Evolutionary conservation across 2,329 filamentous ascomycete genomes (phyloP), one percentile per base, ranked within the genome.

Genomic region (Beauveria australis): DNA sequence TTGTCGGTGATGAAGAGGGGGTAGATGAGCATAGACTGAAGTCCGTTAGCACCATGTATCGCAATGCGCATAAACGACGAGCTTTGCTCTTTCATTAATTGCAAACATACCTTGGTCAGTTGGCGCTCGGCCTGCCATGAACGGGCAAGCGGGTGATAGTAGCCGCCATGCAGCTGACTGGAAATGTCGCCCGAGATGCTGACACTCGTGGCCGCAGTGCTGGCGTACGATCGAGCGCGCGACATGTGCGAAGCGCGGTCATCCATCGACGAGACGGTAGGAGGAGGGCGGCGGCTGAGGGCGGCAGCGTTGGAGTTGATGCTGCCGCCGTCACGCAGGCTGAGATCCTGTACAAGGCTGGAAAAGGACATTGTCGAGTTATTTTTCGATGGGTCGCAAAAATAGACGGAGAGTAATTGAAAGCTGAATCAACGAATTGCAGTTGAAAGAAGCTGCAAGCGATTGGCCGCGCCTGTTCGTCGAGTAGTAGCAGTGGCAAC

Each of bases 1-100:
- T 90, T 85, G 75, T 99, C 94, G 69, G 94, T 96, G 66, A 99
- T 85, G 79, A 99, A 99, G 66, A 99, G 83, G 14, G 94, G 94
- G 76, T 95, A 97, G 70, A 99, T 97, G 69, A 99, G 88, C 94
- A 97, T 97, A 43, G 92, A 94, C 91, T 96, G 69, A 10, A 63
- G 40, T 9, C 16, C 22, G 46, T 53, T 53, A 53, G 56, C 22
- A 28, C 3, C 24, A 44, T 7, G 7, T 19, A 43, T 44, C 6
- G 26, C 12, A 41, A 44, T 22, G 6, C 14, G 19, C 14, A 30
- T 26, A 14, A n/a, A 14, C 3, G 28, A 22, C 8, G n/a, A 26
- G 16, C 5, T 10, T 18, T 49, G 30, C 44, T 6, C 30, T 12
- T 12, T 10, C 16, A 18, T 12, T 30, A n/a, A 19, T 19, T 19